Evolutionary conservation across 2,329 filamentous ascomycete genomes (phyloP).

Genomic region (Xylaria sp.): DNA sequence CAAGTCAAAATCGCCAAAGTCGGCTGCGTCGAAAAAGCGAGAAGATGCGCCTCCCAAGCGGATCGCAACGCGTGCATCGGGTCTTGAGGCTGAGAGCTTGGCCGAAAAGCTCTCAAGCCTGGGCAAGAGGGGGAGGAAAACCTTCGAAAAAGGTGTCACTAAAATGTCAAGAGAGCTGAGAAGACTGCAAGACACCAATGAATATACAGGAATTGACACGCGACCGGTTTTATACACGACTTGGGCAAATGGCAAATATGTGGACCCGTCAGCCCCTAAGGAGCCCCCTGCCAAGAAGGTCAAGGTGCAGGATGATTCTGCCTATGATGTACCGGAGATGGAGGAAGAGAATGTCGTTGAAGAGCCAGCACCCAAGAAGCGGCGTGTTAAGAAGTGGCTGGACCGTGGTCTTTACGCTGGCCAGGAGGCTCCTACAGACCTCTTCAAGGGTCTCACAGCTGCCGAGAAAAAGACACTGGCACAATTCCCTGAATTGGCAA

Average conservation of each 20-base stretch:
- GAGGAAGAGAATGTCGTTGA: slow-evolving; percentile 52
- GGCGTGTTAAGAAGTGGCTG: slow-evolving; percentile 79
- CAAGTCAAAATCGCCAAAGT: slow-evolving; percentile 52
- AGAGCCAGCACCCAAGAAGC: slow-evolving; percentile 53
- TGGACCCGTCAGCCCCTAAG: slow-evolving; percentile 55
- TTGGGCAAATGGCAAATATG: slow-evolving; percentile 73
- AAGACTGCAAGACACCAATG: slow-evolving; percentile 71
- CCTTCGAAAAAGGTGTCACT: slow-evolving; percentile 59
- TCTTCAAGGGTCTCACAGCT: slow-evolving; percentile 60
- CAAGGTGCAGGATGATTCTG: slow-evolving; percentile 42
- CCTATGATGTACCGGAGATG: slow-evolving; percentile 48
- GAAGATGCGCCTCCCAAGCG: slow-evolving; percentile 51
- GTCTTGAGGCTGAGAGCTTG: slow-evolving; percentile 56
- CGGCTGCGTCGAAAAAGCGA: slow-evolving; percentile 51
- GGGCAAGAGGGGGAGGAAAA: slow-evolving; percentile 70
- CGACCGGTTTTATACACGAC: slow-evolving; percentile 67
- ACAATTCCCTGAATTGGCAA: slow-evolving; percentile 59
- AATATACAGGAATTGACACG: slow-evolving; percentile 69
- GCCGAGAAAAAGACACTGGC: slow-evolving; percentile 64
- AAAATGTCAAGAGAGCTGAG: slow-evolving; percentile 67
- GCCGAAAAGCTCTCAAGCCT: slow-evolving; percentile 63
- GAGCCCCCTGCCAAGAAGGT: slow-evolving; percentile 36
- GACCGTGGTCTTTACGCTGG: slow-evolving; percentile 88
- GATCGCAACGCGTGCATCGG: slow-evolving; percentile 58
- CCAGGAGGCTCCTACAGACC: slow-evolving; percentile 69